Base-by-base conservation (phyloP, 148 eudicot species). In the Suaeda aralocaspica region DNA sequence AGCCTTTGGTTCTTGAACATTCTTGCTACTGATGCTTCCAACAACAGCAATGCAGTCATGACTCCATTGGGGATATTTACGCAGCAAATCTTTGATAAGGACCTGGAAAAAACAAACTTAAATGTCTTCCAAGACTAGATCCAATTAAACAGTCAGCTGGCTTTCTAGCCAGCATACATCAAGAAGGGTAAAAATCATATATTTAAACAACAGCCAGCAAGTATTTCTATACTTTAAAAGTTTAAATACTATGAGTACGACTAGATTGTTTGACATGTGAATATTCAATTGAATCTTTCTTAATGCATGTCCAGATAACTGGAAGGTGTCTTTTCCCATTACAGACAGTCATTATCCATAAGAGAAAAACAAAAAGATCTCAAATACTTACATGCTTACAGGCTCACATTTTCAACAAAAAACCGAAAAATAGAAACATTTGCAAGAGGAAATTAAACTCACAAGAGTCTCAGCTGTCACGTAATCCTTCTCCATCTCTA, bases 31-130 rank as follows among this genome's bases (percentile, higher is more conserved):
- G 70, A 95, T 95, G 80, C 82, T 95, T 69, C 99, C 99, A 73
- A 95, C 96, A 72, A 95, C 97, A 44, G 97, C 99, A 71, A 95
- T 91, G 79, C 99, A 95, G 71, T 95, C 96, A 68, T 95, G 99
- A 80, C 99, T 95, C 99, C 99, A 95, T 77, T 91, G 99, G 19
- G 99, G 99, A 84, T 95, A 95, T 82, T 95, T 95, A 62, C 99
- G 87, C 41, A 95, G 92, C 74, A 95, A 87, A 84, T 95, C 99
- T 85, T 95, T 95, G 18, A 95, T 85, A 67, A 95, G 99, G 68
- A 95, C 99, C 99, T 95, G 74, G 42, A 34, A 66, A 68, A 24
- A 26, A 67, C 42, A 58, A 65, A 52, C 39, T 56, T 39, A 22
- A 4, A 6, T 55, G 9, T 36, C 21, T 62, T 21, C 15, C 41